phyloP scores from a whole-genome alignment of 2,329 filamentous ascomycete species.

The Apiospora hydei region DNA sequence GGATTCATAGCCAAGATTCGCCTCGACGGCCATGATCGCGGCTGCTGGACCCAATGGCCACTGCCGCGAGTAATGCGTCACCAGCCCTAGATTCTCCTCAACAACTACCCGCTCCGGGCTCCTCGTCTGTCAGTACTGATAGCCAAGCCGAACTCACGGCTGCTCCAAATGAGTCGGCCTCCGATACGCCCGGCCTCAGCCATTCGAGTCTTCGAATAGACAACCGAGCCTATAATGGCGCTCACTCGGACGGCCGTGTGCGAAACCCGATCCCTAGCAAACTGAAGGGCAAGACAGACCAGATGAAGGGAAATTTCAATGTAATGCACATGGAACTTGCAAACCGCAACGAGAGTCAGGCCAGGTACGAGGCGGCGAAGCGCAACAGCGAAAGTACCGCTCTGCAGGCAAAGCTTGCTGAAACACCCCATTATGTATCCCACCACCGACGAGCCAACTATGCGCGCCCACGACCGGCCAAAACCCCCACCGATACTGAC shows the following conservation, averaged over 20 bases:
- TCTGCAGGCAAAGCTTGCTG: conserved; percentile 63
- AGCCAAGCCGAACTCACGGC: not conserved
- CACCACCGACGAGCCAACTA: conserved; percentile 52
- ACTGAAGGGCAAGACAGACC: conserved; percentile 64
- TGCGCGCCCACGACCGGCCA: conserved; percentile 37
- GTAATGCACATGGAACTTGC: conserved; percentile 67
- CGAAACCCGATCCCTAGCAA: conserved; percentile 68
- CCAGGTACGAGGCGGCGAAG: conserved; percentile 63
- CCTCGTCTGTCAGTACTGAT: conserved; percentile 15
- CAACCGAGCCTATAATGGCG: conserved; percentile 27
- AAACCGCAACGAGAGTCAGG: conserved; percentile 53
- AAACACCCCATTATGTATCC: conserved; percentile 60
- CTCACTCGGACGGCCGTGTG: conserved; percentile 55
- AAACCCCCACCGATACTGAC: not conserved
- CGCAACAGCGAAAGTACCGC: conserved; percentile 68
- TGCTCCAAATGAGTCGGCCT: not conserved
- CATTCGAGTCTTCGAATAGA: conserved; percentile 28
- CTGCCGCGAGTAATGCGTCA: conserved; percentile 24
- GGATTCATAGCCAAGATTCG: not conserved
- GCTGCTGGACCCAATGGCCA: conserved; percentile 22
- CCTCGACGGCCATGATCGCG: conserved; percentile 22
- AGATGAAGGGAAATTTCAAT: conserved; percentile 66
- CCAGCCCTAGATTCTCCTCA: not conserved
- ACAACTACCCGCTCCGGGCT: conserved; percentile 13
- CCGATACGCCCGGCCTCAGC: not conserved